Base-by-base conservation (phyloP, 2,329 filamentous ascomycete species). In the Monosporascus sp. region DNA sequence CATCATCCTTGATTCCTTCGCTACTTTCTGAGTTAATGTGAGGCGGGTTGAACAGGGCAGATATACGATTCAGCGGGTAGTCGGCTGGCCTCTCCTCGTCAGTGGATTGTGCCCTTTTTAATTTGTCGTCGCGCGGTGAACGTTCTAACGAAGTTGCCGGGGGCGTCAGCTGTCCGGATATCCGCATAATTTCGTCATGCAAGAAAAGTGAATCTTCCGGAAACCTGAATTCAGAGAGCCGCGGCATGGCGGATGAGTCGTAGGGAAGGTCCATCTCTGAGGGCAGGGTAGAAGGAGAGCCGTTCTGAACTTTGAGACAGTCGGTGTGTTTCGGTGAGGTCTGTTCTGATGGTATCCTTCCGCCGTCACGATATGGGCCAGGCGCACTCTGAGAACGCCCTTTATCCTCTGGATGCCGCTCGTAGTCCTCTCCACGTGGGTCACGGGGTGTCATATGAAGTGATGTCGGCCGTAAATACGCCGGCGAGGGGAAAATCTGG, bases 381-480 rank as follows among this genome's bases (percentile, higher is more conserved):
- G 65, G 61, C 14, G 65, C 55, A 37, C 65, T 69, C 14, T 59
- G 55, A 27, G 62, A 63, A 19, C 65, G 63, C 27, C 57, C 57
- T 43, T 61, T 65, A 17, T 60, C 58, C 35, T 26, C 24, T 55
- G 53, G 38, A 44, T 49, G 35, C 58, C 19, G 60, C 22, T 57
- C 53, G 43, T 43, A 50, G 35, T 57, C 19, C 59, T 60, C 61
- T 79, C 79, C 48, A 78, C 77, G 53, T 77, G 74, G 47, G 75
- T 82, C 76, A 48, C 81, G 74, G n/a, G 81, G 80, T 47, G 75
- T 68, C 81, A 85, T 84, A 24, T 78, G 74, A 52, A 71, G 73
- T 17, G 75, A 72, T 38, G 73, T 82, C 26, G 81, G 81, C 46
- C 78, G 73, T 56, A 85, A 79, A 58, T 81, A 85, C 1, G 67